Conservation (phyloP, 225 moss, liverwort and hornwort species). For the Sphagnum tenellum region DNA sequence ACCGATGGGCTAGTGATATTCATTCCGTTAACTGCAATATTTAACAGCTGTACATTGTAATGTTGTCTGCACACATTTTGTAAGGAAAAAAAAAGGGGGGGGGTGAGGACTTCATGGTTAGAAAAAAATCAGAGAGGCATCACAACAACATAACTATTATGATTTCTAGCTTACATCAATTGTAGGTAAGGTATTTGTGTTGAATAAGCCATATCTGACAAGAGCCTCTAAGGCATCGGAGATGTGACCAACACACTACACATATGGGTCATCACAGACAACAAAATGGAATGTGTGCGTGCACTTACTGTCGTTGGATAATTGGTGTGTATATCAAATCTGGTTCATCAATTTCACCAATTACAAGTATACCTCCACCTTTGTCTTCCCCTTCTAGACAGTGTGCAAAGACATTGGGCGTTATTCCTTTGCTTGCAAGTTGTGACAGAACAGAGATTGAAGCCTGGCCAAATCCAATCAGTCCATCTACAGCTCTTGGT, state of each 20-base stretch:
- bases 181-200: too few relatives aligned
- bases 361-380: conserved; percentile 49
- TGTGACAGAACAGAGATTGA: conserved; percentile 32
- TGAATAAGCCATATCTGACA: too few relatives aligned
- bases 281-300: too few relatives aligned
- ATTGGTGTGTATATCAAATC: conserved; percentile 33
- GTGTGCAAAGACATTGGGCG: conserved; percentile 45
- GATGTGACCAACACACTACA: too few relatives aligned
- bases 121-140: too few relatives aligned
- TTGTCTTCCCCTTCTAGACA: conserved; percentile 46
- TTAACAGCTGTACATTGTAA: conserved; percentile 43
- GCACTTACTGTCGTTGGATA: conserved; percentile 32
- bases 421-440: conserved; percentile 17
- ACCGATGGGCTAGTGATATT: conserved; percentile 29
- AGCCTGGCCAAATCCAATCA: conserved; percentile 49
- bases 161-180: too few relatives aligned
- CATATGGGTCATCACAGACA: too few relatives aligned
- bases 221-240: too few relatives aligned
- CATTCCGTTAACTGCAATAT: conserved; percentile 32
- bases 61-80: conserved; percentile 24
- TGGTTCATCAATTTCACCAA: conserved; percentile 39
- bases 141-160: too few relatives aligned
- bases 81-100: too few relatives aligned
- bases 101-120: too few relatives aligned
- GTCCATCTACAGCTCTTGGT: conserved; percentile 24